A percentile compares a stretch with the other conserved stretches of the same genome.
Evolutionary conservation across 306 rosid genomes (phyloP).

Genomic region (Cucumis cinereus): DNA sequence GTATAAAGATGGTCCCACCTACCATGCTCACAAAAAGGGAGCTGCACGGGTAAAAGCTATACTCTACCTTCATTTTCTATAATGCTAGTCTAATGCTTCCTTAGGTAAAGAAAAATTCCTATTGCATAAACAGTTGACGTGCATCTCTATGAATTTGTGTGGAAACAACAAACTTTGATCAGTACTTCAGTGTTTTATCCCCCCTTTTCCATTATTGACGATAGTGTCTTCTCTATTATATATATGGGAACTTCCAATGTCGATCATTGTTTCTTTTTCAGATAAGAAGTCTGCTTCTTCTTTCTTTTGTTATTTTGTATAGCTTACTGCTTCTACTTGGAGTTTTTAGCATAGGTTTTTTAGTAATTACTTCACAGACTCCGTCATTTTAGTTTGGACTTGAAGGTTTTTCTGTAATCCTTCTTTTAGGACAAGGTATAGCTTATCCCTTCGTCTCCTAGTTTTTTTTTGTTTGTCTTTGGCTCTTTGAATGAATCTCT

Average conservation of each 20-base stretch:
- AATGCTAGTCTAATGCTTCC: conserved; percentile 1
- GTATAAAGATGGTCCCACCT: conserved; percentile 90
- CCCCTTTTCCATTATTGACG: neutral
- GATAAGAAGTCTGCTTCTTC: too few relatives aligned
- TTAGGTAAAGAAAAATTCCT: neutral
- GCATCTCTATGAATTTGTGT: neutral
- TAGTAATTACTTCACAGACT: too few relatives aligned
- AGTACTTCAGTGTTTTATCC: neutral
- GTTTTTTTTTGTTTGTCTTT: too few relatives aligned
- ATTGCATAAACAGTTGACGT: neutral
- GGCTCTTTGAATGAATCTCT: too few relatives aligned
- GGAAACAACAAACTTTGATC: neutral
- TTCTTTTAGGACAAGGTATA: too few relatives aligned
- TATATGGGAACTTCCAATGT: neutral
- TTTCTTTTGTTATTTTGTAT: too few relatives aligned
- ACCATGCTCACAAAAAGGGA: conserved; percentile 75
- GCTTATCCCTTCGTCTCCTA: too few relatives aligned
- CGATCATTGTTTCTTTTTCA: too few relatives aligned
- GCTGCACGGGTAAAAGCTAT: conserved; percentile 71
- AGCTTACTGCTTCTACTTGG: too few relatives aligned
- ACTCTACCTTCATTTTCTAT: conserved; percentile 1
- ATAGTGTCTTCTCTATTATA: neutral
- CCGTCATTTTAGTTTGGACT: too few relatives aligned
- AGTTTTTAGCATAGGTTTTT: too few relatives aligned
- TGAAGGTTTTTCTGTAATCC: too few relatives aligned